Base-by-base conservation (phyloP, 1,284 basidiomycete genomes). In the Leucoagaricus sp. region DNA sequence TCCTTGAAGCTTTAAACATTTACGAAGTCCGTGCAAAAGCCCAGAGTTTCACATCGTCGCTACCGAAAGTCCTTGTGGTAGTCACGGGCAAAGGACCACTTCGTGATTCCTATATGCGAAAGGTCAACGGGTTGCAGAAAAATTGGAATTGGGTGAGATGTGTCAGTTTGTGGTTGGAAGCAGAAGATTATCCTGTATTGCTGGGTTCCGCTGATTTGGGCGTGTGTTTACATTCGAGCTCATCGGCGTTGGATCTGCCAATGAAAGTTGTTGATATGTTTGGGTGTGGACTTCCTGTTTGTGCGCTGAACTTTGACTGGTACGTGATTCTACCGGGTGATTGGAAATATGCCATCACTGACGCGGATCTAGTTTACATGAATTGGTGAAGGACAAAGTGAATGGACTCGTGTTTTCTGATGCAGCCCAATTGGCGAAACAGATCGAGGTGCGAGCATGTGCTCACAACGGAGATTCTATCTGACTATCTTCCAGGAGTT, bases 191-290 rank as follows among this genome's bases (percentile, higher is more conserved):
- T 73, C 92, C 94, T 0, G 71, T 85, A 1, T 73, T 98, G 12
- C 76, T 95, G 8, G 96, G 96, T 26, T 91, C 91, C 3, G 94
- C 95, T 2, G 95, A 99, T 71, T 65, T 99, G 17, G 97, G 97
- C 0, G 83, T 99, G 48, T 94, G 87, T 57, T 76, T 99, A 55
- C 97, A 99, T 71, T 85, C 87, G 15, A 94, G 92, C 69, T 95
- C 93, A 0, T 96, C 93, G 0, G 91, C 85, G 0, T 75, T 96
- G 45, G 97, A 99, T 72, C 77, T 99, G 52, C 97, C 97, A 1
- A 99, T 99, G 97, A 99, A 99, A 73, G 89, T 99, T 8, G 96
- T 99, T 2, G 97, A 99, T 71, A 98, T 99, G 97, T 97, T 99
- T 72, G 97, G 97, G 0, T 98, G 95, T 63, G 89, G 87, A 1